Base-by-base conservation (phyloP, 345 rosid species). In the Lagerstroemia speciosa region DNA sequence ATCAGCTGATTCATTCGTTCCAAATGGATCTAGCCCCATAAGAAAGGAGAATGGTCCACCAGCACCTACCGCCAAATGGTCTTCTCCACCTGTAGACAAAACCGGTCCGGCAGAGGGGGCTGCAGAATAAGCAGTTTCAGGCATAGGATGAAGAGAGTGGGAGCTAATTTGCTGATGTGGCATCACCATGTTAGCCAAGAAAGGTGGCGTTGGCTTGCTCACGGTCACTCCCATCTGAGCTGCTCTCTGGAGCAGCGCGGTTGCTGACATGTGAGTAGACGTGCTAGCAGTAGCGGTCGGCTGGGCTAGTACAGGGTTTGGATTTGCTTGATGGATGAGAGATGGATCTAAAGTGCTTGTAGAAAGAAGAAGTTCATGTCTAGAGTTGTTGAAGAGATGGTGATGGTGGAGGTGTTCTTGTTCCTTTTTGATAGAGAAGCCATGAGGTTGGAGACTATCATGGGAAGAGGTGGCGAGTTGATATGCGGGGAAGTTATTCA, bases 161-260 rank as follows among this genome's bases (percentile, higher is more conserved):
- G 38, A 8, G 38, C 38, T 36, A 36, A 8, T 8, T 36, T 36
- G 38, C 5, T 3, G 38, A 8, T 36, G 38, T 36, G 38, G 38
- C 38, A 36, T 36, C 36, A 74, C 62, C 74, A 69, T 73, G 8
- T 61, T 64, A 70, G 61, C 66, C 62, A 8, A 20, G 60, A 69
- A 67, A 34, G 64, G 71, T 69, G 74, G 77, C 38, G n/a, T n/a
- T 79, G 79, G 77, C 76, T 70, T 73, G 71, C 73, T 67, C 41
- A 72, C 64, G 26, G 74, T 62, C 46, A 72, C 84, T 19, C 86
- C 86, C 76, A 83, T 83, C 66, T 78, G 77, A 0, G 83, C 76
- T 67, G 86, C 84, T 58, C 76, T 82, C 60, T 78, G 83, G 64
- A 81, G 77, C 43, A 79, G 75, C 55, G 85, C 81, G 60, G 85